A percentile compares a stretch with the other conserved stretches of the same genome.
phyloP scores from a whole-genome alignment of 2,329 filamentous ascomycete genomes.

The Neophaeococcomyces aloes region DNA sequence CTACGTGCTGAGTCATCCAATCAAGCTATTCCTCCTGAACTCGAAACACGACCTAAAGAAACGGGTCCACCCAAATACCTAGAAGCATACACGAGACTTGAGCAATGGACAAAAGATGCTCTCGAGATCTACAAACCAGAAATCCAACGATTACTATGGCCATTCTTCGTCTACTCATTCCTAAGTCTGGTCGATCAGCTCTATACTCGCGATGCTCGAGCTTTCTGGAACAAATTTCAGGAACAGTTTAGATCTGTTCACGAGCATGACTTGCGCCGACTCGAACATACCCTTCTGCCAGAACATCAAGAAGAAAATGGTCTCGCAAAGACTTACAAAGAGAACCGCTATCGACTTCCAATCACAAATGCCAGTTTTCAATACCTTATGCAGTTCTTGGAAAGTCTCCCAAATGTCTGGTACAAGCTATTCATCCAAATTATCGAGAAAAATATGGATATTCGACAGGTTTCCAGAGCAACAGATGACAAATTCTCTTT shows the following conservation, averaged over 20 bases:
- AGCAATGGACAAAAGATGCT: conserved; percentile 79
- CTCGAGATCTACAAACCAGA: conserved; percentile 96
- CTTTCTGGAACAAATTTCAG: conserved; percentile 53
- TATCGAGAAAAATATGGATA: conserved; percentile 50
- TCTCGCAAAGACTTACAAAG: conserved; percentile 68
- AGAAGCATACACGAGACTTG: conserved; percentile 61
- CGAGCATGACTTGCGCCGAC: conserved; percentile 63
- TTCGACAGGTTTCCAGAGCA: conserved; percentile 49
- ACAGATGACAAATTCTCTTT: conserved; percentile 50
- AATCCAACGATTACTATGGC: conserved; percentile 79
- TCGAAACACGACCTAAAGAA: conserved; percentile 11
- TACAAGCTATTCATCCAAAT: conserved; percentile 68
- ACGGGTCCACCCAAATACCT: conserved; percentile 61
- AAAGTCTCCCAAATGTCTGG: conserved; percentile 72
- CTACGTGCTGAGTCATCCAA: conserved; percentile 83
- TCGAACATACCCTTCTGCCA: conserved; percentile 64
- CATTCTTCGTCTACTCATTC: conserved; percentile 86
- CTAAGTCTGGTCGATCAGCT: conserved; percentile 65
- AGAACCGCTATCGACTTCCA: conserved; percentile 80
- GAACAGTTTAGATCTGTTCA: conserved; percentile 67
- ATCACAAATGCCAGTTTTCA: conserved; percentile 77
- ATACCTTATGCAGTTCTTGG: conserved; percentile 76
- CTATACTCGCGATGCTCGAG: conserved; percentile 43
- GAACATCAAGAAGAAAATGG: conserved; percentile 68
- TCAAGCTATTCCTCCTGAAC: conserved; percentile 57